Percentiles rank a stretch among this genome's conserved stretches.
These are phyloP conservation scores for Macrophomina tecta DNA, from an alignment of 2,329 filamentous ascomycete genomes.

Conservation along the genomic window DNA sequence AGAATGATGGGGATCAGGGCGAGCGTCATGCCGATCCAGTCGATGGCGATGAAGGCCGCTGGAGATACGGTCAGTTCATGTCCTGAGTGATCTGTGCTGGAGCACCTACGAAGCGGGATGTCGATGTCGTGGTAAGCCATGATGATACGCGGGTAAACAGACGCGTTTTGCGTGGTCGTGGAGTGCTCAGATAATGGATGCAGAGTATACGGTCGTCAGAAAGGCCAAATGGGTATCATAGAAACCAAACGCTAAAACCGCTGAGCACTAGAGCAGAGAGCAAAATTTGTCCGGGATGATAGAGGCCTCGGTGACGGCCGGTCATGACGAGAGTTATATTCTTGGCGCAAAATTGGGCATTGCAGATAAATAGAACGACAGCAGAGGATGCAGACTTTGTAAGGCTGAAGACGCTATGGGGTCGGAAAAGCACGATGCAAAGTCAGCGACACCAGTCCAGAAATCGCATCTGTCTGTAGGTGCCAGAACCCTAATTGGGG, in stretches of 20 bases:
- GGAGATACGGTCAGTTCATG: neutral
- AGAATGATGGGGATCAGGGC: conserved; percentile 39
- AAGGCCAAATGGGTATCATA: conserved; percentile 9
- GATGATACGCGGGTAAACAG: neutral
- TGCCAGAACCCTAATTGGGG: conserved; percentile 6
- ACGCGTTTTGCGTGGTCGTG: neutral
- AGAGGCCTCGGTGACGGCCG: neutral
- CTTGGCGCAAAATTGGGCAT: neutral
- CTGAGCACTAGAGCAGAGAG: neutral
- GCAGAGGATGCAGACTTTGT: neutral
- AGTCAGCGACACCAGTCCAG: conserved; percentile 18
- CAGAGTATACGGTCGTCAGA: neutral
- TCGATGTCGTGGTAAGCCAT: conserved; percentile 23
- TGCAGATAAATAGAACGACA: neutral
- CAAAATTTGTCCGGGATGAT: neutral
- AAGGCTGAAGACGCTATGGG: conserved; percentile 3
- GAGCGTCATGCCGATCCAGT: conserved; percentile 38
- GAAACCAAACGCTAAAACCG: neutral
- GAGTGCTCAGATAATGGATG: neutral
- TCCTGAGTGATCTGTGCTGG: no score
- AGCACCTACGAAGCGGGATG: conserved; percentile 13
- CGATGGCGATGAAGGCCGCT: conserved; percentile 40
- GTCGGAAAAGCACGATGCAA: neutral
- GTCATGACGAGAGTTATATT: conserved; percentile 11
- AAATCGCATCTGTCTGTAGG: neutral